A percentile compares a stretch with the other conserved stretches of the same genome.
These are phyloP conservation scores for Malus hybrid DNA, from an alignment of 331 rosid genomes.

Conservation along the genomic window DNA sequence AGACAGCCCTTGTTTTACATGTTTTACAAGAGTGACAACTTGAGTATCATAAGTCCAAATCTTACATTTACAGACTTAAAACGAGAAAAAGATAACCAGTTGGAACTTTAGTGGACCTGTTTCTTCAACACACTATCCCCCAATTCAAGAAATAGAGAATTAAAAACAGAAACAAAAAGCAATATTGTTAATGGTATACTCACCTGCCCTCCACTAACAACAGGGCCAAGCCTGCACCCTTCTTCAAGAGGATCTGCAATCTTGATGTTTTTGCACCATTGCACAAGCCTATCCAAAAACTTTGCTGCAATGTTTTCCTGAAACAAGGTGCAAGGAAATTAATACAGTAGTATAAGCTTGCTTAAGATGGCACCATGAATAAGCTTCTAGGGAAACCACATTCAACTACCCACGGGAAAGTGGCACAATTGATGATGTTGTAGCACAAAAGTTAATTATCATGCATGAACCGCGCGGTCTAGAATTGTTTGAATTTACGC, in stretches of 20 bases:
- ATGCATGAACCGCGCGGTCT: neutral
- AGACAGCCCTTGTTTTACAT: neutral
- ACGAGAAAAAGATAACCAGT: neutral
- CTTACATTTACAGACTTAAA: neutral
- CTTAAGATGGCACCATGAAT: neutral
- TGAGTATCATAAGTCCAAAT: neutral
- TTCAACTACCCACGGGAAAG: neutral
- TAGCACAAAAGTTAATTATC: neutral
- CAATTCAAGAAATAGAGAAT: neutral
- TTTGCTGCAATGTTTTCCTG: constrained; percentile 86
- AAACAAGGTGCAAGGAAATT: constrained; percentile 17
- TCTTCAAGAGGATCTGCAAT: constrained; percentile 96
- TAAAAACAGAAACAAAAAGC: neutral
- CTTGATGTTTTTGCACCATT: constrained; percentile 80
- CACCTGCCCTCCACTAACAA: constrained; percentile 90
- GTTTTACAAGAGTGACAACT: neutral
- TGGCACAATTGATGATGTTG: neutral
- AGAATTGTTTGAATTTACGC: neutral
- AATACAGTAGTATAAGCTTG: neutral
- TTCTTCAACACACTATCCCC: neutral
- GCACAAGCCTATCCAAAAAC: constrained; percentile 60
- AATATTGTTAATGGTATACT: constrained; percentile 11
- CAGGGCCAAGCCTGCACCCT: constrained; percentile 98
- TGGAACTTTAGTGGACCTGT: neutral
- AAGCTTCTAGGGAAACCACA: neutral